Conservation (phyloP, 805 yeast species). For the Saccharomycopsis javanensis region DNA sequence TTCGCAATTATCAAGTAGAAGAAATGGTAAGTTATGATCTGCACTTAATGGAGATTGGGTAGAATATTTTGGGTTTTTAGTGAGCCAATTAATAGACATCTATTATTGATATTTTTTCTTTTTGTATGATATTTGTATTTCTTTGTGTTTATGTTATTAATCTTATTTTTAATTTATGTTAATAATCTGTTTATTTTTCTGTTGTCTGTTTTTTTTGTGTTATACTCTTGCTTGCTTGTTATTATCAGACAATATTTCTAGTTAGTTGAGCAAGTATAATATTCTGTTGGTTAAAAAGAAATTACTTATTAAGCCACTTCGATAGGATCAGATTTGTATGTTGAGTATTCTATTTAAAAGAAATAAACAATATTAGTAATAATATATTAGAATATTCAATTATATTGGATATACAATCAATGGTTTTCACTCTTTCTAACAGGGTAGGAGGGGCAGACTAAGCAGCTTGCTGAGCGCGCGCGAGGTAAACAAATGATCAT, state of each 20-base stretch:
- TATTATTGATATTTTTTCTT: neutral
- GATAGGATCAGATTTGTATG: too few relatives aligned
- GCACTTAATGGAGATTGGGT: neutral
- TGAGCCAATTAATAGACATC: conserved; percentile 18
- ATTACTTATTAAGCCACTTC: too few relatives aligned
- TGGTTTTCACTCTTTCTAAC: neutral
- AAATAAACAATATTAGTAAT: neutral
- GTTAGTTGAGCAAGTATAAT: too few relatives aligned
- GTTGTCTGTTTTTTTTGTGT: too few relatives aligned
- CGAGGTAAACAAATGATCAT: neutral
- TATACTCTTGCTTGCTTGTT: too few relatives aligned
- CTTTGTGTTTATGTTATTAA: neutral
- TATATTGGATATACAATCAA: neutral
- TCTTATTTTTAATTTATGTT: neutral
- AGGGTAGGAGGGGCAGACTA: neutral
- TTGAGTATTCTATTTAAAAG: too few relatives aligned
- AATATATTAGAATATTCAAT: neutral
- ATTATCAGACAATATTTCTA: too few relatives aligned
- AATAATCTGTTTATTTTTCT: too few relatives aligned
- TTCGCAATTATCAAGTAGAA: conserved; percentile 10
- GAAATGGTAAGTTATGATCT: conserved; percentile 8
- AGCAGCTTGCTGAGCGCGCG: neutral
- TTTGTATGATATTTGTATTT: neutral
- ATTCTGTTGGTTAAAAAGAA: too few relatives aligned
- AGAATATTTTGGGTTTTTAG: conserved; percentile 6